These are phyloP conservation scores for Asterophora lycoperdoides DNA, from an alignment of 768 basidiomycete species.

Conservation along the genomic window DNA sequence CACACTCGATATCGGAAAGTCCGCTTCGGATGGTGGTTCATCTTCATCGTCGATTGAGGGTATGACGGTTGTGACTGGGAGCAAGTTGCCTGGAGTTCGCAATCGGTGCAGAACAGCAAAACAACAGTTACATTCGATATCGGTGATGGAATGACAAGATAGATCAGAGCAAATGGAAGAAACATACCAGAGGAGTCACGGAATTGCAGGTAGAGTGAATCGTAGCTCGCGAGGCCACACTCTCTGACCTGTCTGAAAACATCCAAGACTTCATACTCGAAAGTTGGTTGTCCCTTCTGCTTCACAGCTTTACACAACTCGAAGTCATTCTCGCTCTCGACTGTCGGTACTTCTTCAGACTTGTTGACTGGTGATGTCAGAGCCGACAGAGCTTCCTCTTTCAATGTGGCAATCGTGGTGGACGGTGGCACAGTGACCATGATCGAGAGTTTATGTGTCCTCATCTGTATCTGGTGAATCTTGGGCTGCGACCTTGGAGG, in stretches of 20 bases:
- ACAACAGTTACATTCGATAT: conserved; percentile 16
- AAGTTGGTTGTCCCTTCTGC: conserved; percentile 48
- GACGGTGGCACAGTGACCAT: conserved; percentile 53
- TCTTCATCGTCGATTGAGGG: conserved; percentile 58
- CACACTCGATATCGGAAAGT: conserved; percentile 23
- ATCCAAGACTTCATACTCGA: conserved; percentile 51
- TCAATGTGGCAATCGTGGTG: conserved; percentile 53
- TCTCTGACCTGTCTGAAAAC: conserved; percentile 40
- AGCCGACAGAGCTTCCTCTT: conserved; percentile 60
- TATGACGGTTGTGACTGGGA: conserved; percentile 55
- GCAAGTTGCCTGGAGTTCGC: conserved; percentile 44
- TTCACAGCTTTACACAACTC: conserved; percentile 56
- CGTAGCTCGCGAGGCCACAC: conserved; percentile 58
- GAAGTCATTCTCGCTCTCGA: conserved; percentile 37
- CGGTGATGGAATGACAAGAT: conserved; percentile 10
- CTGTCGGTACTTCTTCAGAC: conserved; percentile 27
- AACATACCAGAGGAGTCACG: conserved; percentile 56
- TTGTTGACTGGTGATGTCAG: conserved; percentile 46
- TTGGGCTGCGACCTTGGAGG: conserved; percentile 55
- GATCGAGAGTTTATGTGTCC: conserved; percentile 68
- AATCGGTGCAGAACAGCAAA: conserved; percentile 13
- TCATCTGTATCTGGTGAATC: conserved; percentile 63
- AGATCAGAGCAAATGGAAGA: conserved; percentile 3
- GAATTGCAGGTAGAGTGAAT: conserved; percentile 64
- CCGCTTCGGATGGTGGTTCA: conserved; percentile 36